phyloP scores from a whole-genome alignment of 257 asterid genomes.

The Phtheirospermum japonicum region DNA sequence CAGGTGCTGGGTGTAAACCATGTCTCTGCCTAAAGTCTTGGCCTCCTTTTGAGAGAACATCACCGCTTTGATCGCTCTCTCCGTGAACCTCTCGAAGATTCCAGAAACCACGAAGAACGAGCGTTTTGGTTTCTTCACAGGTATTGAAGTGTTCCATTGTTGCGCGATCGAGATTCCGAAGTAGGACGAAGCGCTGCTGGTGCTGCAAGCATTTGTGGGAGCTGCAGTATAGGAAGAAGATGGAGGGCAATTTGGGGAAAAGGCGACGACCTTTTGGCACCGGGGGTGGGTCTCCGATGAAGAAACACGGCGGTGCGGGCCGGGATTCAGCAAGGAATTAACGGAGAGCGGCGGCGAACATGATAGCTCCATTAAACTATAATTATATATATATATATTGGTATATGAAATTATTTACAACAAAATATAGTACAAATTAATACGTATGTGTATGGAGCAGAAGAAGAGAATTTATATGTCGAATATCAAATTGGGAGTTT shows the following conservation, averaged over 20 bases:
- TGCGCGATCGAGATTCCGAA: constrained; percentile 51
- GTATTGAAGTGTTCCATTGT: constrained; percentile 19
- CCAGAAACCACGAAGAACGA: constrained; percentile 56
- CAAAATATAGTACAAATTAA: neutral
- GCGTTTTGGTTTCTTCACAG: constrained; percentile 34
- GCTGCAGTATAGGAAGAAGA: constrained; percentile 28
- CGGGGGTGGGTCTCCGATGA: constrained; percentile 34
- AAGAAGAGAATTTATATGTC: too few relatives aligned
- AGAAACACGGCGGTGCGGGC: constrained; percentile 40
- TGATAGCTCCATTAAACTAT: constrained; percentile 47
- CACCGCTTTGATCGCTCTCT: constrained; percentile 88
- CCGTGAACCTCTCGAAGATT: constrained; percentile 90
- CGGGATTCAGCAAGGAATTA: constrained; percentile 40
- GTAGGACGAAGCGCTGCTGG: constrained; percentile 49
- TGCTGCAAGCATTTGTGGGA: constrained; percentile 31
- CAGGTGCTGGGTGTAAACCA: constrained; percentile 80
- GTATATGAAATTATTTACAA: neutral
- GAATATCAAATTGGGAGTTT: too few relatives aligned
- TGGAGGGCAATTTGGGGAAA: constrained; percentile 30
- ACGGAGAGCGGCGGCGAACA: constrained; percentile 77
- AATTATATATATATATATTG: neutral
- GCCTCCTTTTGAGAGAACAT: constrained; percentile 90
- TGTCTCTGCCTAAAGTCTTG: constrained; percentile 62
- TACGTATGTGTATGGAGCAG: neutral
- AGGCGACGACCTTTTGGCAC: constrained; percentile 33